Conservation (phyloP, 192 early-diverging fungal species). For the Coemansia sp. region DNA sequence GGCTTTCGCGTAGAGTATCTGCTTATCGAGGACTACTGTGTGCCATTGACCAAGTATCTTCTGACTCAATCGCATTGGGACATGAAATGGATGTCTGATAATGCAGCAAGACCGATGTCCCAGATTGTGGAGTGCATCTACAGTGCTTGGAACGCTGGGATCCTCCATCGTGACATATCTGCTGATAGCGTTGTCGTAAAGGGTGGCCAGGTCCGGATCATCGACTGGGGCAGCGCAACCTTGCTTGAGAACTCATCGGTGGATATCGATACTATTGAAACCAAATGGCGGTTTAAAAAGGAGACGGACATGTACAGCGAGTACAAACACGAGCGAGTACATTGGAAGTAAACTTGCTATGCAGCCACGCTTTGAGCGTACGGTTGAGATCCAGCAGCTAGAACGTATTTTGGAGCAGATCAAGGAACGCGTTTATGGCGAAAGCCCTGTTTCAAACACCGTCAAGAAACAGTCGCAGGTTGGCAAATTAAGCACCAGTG, state of each 20-base stretch:
- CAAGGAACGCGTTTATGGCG: no score
- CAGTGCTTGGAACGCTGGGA: neutral
- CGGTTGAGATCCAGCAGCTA: neutral
- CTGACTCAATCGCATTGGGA: neutral
- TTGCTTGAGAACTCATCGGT: neutral
- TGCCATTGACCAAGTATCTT: neutral
- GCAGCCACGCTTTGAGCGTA: neutral
- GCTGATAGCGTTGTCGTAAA: neutral
- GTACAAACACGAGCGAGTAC: neutral
- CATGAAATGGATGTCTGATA: neutral
- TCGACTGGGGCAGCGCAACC: neutral
- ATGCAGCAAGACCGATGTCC: neutral
- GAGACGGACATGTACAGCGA: neutral
- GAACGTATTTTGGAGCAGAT: neutral
- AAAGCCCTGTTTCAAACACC: no score
- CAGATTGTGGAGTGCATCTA: neutral
- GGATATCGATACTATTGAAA: neutral
- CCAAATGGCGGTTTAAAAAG: neutral
- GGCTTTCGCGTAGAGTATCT: constrained; percentile 13
- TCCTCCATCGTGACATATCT: constrained; percentile 4
- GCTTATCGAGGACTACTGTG: neutral
- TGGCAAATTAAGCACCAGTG: no score
- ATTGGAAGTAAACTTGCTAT: neutral
- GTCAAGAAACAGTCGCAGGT: no score
- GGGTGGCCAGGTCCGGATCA: neutral